Evolutionary conservation across 208 protist species (phyloP).

Genomic region (Crithidia brevicula): DNA sequence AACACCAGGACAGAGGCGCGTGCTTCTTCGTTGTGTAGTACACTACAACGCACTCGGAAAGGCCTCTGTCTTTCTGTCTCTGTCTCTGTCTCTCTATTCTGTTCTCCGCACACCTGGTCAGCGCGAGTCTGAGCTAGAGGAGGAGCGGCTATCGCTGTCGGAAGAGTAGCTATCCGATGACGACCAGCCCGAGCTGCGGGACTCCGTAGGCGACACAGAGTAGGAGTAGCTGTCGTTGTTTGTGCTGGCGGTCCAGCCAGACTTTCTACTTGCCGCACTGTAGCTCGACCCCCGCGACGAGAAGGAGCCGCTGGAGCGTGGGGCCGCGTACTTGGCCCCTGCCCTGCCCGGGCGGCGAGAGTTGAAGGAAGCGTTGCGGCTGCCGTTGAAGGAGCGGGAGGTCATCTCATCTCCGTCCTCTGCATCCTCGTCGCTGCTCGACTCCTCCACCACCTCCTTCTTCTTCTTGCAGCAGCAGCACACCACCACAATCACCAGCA

Average conservation of each 20-base stretch:
- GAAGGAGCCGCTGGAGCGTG: not conserved
- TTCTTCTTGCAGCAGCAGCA: not conserved
- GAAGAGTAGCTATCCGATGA: not conserved
- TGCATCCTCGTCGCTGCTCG: not conserved
- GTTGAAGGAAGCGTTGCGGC: not conserved
- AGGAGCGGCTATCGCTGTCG: conserved; percentile 1
- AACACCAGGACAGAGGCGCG: no score
- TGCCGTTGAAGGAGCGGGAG: not conserved
- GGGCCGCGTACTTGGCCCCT: not conserved
- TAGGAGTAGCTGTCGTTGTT: not conserved
- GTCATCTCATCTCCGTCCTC: not conserved
- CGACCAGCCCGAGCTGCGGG: not conserved
- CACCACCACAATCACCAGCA: not conserved
- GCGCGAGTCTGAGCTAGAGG: not conserved
- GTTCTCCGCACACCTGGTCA: no score
- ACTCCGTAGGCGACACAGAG: not conserved
- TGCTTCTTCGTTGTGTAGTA: no score
- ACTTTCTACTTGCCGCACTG: not conserved
- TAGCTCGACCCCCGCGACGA: not conserved
- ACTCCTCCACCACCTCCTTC: not conserved
- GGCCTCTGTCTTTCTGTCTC: no score
- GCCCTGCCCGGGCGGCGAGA: not conserved
- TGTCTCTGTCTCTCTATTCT: no score
- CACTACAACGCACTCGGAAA: no score
- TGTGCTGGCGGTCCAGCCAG: not conserved